These are phyloP conservation scores for Cyclospora cayetanensis DNA, from an alignment of 169 alveolate species.

Conservation along the genomic window DNA sequence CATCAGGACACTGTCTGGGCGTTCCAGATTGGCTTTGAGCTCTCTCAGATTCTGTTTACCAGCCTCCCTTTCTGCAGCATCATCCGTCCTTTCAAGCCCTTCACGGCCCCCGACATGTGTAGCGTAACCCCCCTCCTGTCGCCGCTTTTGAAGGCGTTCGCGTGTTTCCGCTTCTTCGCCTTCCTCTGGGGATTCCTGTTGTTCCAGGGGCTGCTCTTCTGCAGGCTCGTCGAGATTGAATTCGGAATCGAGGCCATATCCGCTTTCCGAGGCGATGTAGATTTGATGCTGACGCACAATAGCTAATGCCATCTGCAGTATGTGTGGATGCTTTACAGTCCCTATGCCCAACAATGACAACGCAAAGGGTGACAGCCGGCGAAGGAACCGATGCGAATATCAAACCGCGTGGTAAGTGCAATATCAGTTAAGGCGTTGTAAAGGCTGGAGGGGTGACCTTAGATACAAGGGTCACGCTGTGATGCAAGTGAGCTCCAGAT, in stretches of 20 bases:
- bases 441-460: no score
- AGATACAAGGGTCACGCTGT: no score
- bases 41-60: slow-evolving; percentile 44
- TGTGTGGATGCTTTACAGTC: slow-evolving; percentile 60
- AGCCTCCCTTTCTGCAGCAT: slow-evolving; percentile 42
- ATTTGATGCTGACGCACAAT: slow-evolving; percentile 53
- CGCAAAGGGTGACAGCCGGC: no score
- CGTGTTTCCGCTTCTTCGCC: slow-evolving; percentile 58
- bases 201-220: background rate
- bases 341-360: background rate
- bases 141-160: slow-evolving; percentile 29
- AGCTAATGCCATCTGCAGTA: slow-evolving; percentile 60
- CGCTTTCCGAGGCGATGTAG: slow-evolving; percentile 52
- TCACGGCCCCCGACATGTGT: background rate
- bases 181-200: slow-evolving; percentile 28
- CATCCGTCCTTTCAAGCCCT: background rate
- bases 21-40: slow-evolving; percentile 22
- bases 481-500: no score
- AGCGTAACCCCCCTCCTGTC: slow-evolving; percentile 38
- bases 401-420: no score
- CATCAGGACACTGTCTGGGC: slow-evolving; percentile 24
- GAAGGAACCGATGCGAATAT: no score
- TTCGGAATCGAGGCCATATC: slow-evolving; percentile 51
- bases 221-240: background rate
- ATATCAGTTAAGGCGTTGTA: no score